Conservation (phyloP, 106 monocot genomes). For the Apostasia ramifera region DNA sequence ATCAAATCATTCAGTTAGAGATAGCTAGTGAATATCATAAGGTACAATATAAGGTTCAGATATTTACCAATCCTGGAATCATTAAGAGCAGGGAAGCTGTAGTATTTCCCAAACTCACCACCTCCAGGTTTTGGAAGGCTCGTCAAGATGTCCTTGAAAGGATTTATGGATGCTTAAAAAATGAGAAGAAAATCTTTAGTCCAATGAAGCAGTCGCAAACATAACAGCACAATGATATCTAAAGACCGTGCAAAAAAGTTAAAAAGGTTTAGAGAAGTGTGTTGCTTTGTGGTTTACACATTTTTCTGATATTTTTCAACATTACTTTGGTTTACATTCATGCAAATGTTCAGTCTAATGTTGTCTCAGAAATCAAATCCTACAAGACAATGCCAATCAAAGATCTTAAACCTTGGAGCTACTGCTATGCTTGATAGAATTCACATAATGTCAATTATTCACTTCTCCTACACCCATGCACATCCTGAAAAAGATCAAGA, state of each 20-base stretch:
- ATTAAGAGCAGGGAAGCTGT: constrained; percentile 56
- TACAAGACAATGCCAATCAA: no score
- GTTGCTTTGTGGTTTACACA: neutral
- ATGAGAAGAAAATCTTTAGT: constrained; percentile 2
- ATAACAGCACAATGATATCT: neutral
- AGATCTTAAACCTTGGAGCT: no score
- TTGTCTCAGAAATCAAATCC: no score
- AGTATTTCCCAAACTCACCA: constrained; percentile 66
- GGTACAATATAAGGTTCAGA: neutral
- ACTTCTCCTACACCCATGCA: no score
- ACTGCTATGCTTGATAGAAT: no score
- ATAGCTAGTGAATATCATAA: neutral
- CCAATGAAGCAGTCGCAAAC: neutral
- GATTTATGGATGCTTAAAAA: constrained; percentile 22
- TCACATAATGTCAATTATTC: no score
- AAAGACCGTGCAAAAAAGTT: neutral
- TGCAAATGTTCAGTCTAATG: no score
- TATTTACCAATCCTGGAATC: constrained; percentile 60
- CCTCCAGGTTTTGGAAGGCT: constrained; percentile 53
- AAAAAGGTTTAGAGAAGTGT: neutral
- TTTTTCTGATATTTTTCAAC: neutral
- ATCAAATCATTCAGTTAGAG: neutral
- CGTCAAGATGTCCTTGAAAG: constrained; percentile 39
- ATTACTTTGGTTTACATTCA: neutral
- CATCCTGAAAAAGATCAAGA: no score